Evolutionary conservation across 2,329 filamentous ascomycete species (phyloP), one percentile per base, ranked within the genome.

Genomic region (Pestalotiopsis fici): DNA sequence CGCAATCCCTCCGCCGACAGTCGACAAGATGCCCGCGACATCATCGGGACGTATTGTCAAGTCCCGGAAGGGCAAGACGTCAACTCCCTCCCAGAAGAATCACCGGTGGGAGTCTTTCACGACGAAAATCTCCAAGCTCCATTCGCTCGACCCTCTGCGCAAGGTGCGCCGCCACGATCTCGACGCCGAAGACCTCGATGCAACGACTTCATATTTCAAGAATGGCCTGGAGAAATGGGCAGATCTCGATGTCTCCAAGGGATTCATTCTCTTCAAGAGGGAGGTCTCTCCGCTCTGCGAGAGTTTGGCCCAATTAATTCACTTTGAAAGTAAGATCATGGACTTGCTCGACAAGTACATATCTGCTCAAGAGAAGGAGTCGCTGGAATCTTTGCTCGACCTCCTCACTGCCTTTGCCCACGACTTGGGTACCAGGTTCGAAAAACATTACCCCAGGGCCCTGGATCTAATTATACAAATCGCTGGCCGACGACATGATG

Each of bases 341-440:
- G 89, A 89, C 50, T 78, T 91, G 68, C 84, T 99, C 69, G 87
- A 90, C 68, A 85, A 89, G 74, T 92, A 94, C 74, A 95, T 98
- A 69, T 88, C 90, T 65, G 88, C 88, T 74, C 90, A 91, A 69
- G 94, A 98, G 74, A 88, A 89, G 70, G 87, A 95, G 73, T 91
- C 93, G 1, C 83, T 98, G 68, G 95, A 99, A 76, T 93, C 96
- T 11, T 82, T 99, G 54, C 83, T 99, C 67, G 93, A 93, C 71
- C 87, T 99, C n/a, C 81, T 98, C 68, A 93, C 94, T 13, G 94
- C 96, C 54, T 95, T 99, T 76, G 95, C 96, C n/a, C 94, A 97
- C 77, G 97, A 99, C 75, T 81, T 99, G 66, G 95, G 95, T 63
- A 86, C 87, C 21, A 87, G 91, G 60, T 99, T 99, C 75, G 95